Conservation (phyloP, 2,329 filamentous ascomycete genomes). For the Ophiostoma perfectum region DNA sequence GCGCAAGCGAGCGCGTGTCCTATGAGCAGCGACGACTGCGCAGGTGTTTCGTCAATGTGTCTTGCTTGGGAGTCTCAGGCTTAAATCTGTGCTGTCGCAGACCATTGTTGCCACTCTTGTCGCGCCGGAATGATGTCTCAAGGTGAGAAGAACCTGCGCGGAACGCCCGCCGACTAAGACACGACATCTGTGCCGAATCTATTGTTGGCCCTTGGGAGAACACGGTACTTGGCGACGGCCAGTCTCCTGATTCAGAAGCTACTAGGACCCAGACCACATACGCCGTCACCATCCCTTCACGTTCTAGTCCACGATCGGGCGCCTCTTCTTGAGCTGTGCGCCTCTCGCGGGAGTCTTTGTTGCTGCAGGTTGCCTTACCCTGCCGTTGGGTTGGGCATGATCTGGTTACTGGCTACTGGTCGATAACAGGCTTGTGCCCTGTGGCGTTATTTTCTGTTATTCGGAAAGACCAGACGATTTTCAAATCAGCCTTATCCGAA, state of each 20-base stretch:
- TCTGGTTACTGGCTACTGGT: background rate
- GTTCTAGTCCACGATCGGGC: background rate
- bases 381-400: background rate
- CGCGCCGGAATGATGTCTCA: background rate
- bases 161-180: background rate
- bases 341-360: background rate
- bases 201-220: background rate
- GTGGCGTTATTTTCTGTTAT: background rate
- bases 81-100: background rate
- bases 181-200: background rate
- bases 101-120: background rate
- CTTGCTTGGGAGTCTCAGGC: background rate
- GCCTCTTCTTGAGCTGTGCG: background rate
- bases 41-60: background rate
- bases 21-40: background rate
- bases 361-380: background rate
- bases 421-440: background rate
- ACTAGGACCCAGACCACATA: background rate
- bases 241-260: background rate
- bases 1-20: slow-evolving; percentile 6
- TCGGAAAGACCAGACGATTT: background rate
- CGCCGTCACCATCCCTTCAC: background rate
- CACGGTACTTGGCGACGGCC: slow-evolving; percentile 15
- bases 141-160: slow-evolving; percentile 3
- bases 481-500: background rate